Conservation (phyloP, 306 rosid species). For the Canavalia gladiata region DNA sequence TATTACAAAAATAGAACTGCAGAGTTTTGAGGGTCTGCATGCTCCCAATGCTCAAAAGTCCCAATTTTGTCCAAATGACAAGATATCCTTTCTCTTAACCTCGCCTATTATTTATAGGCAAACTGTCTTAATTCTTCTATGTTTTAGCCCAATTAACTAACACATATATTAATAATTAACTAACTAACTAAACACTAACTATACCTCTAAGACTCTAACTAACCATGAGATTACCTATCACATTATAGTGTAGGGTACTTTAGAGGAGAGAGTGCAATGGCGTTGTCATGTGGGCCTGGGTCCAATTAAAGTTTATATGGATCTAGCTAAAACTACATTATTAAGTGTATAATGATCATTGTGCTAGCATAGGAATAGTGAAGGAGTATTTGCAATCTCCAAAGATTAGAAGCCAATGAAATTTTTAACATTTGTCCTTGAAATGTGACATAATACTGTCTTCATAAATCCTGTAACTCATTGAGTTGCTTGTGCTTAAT, state of each 20-base stretch:
- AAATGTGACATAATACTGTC: constrained; percentile 23
- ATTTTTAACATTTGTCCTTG: constrained; percentile 1
- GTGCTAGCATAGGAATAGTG: constrained; percentile 17
- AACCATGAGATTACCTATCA: too few relatives aligned
- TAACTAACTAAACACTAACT: too few relatives aligned
- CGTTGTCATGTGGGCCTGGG: constrained; percentile 7
- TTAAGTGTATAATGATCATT: neutral
- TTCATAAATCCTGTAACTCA: constrained; percentile 9
- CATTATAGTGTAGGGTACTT: constrained; percentile 17
- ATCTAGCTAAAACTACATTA: neutral
- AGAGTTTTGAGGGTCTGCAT: too few relatives aligned
- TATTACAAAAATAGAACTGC: too few relatives aligned
- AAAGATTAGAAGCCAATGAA: constrained; percentile 21
- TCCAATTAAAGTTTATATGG: constrained; percentile 4
- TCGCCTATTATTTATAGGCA: too few relatives aligned
- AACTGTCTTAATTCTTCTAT: too few relatives aligned
- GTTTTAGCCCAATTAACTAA: too few relatives aligned
- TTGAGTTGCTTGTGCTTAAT: constrained; percentile 7
- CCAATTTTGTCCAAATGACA: too few relatives aligned
- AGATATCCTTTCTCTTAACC: too few relatives aligned
- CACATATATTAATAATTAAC: too few relatives aligned
- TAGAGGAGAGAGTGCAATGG: neutral
- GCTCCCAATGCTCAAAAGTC: too few relatives aligned
- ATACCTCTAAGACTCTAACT: too few relatives aligned
- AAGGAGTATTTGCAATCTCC: constrained; percentile 3